These are phyloP conservation scores for Casuarina cunninghamiana DNA, from an alignment of 306 rosid genomes.

Conservation along the genomic window DNA sequence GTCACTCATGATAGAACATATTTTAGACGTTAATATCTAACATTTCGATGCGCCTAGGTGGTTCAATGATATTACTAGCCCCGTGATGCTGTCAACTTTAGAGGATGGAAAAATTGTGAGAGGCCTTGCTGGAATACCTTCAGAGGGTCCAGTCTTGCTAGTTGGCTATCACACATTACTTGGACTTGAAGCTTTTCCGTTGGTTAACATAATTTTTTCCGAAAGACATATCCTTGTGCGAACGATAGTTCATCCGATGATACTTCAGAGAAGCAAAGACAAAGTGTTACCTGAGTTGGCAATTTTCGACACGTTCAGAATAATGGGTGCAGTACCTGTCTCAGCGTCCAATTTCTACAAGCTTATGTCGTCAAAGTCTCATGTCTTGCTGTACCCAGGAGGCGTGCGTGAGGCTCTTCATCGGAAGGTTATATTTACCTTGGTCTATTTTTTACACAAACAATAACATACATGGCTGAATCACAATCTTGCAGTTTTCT, in stretches of 20 bases:
- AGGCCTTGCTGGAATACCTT: conserved; percentile 84
- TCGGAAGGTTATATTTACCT: conserved; percentile 55
- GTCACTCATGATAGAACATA: conserved; percentile 4
- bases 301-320: conserved; percentile 46
- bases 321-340: conserved; percentile 90
- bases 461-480: neutral
- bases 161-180: conserved; percentile 93
- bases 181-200: conserved; percentile 63
- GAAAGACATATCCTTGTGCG: conserved; percentile 63
- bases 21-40: conserved; percentile 11
- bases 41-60: conserved; percentile 40
- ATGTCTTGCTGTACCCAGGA: conserved; percentile 77
- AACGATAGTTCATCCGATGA: conserved; percentile 84
- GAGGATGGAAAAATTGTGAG: conserved; percentile 71
- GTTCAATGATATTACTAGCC: conserved; percentile 42
- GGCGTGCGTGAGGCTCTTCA: conserved; percentile 97
- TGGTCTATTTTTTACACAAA: neutral
- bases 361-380: conserved; percentile 81
- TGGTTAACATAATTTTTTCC: conserved; percentile 36
- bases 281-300: conserved; percentile 57
- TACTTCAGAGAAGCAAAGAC: conserved; percentile 36
- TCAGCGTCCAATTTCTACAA: conserved; percentile 58
- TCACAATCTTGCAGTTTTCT: neutral
- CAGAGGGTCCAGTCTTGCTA: conserved; percentile 82
- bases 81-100: conserved; percentile 82